Percentiles rank a stretch among this genome's conserved stretches.
Evolutionary conservation across 768 basidiomycete species (phyloP).

Genomic region (Ramaria sp.): DNA sequence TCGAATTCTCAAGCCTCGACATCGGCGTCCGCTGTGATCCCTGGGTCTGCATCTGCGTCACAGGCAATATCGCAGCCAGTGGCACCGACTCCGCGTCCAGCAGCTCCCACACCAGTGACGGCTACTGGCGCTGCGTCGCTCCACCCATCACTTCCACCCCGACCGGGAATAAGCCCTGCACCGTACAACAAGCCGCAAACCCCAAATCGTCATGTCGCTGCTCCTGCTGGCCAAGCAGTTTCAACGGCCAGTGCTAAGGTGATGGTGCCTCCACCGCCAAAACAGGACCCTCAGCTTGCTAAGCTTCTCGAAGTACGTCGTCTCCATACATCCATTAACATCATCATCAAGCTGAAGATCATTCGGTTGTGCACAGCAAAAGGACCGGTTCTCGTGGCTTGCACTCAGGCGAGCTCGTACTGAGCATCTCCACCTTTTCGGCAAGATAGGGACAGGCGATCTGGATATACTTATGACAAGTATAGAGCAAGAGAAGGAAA

Average conservation of each 20-base stretch:
- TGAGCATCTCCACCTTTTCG: slow-evolving; percentile 62
- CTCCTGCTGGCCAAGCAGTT: neutral
- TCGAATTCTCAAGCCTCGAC: slow-evolving; percentile 30
- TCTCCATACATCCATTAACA: slow-evolving; percentile 1
- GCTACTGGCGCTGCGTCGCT: slow-evolving; percentile 30
- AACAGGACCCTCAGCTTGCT: slow-evolving; percentile 39
- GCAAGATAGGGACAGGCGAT: slow-evolving; percentile 75
- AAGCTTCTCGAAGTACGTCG: slow-evolving; percentile 52
- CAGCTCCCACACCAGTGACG: slow-evolving; percentile 10
- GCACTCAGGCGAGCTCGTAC: slow-evolving; percentile 70
- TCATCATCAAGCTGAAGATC: neutral
- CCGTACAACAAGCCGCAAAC: slow-evolving; percentile 21
- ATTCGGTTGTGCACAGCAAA: slow-evolving; percentile 38
- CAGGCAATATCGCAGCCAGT: slow-evolving; percentile 20
- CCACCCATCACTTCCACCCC: slow-evolving; percentile 65
- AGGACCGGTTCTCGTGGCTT: slow-evolving; percentile 72
- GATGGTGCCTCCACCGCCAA: slow-evolving; percentile 12
- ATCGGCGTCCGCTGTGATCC: slow-evolving; percentile 12
- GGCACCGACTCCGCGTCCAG: slow-evolving; percentile 12
- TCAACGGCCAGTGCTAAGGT: slow-evolving; percentile 8
- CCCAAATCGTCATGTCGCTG: slow-evolving; percentile 15
- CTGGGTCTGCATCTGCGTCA: slow-evolving; percentile 19
- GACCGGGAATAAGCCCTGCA: slow-evolving; percentile 38
- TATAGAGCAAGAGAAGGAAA: slow-evolving; percentile 27
- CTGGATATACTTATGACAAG: slow-evolving; percentile 35